Conservation (phyloP, 352 stramenopile genomes). For the Thalassiosira hispida region DNA sequence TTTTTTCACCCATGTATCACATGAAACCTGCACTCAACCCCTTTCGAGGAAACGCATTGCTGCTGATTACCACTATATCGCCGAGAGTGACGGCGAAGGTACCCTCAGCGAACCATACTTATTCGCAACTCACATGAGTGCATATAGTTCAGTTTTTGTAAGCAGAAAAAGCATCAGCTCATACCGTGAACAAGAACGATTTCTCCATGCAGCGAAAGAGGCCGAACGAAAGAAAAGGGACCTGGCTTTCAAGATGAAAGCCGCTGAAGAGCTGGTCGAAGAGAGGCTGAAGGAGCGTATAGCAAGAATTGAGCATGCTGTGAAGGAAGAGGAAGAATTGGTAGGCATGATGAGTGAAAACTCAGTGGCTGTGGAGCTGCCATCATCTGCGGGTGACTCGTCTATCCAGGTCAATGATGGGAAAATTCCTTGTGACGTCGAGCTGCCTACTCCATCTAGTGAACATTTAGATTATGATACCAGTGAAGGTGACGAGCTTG, state of each 20-base stretch:
- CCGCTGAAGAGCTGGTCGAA: slow-evolving; percentile 54
- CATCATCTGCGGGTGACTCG: not conserved
- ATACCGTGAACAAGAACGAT: slow-evolving; percentile 54
- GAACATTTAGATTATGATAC: not conserved
- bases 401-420: not conserved
- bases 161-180: slow-evolving; percentile 56
- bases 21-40: slow-evolving; percentile 45
- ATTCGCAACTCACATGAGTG: slow-evolving; percentile 59
- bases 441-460: slow-evolving; percentile 6
- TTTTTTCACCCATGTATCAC: slow-evolving; percentile 36
- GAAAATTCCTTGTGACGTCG: slow-evolving; percentile 33
- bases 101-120: slow-evolving; percentile 54
- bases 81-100: slow-evolving; percentile 54
- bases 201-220: slow-evolving; percentile 51
- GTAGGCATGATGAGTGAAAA: not conserved
- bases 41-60: slow-evolving; percentile 50
- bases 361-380: slow-evolving; percentile 22
- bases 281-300: slow-evolving; percentile 44
- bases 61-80: slow-evolving; percentile 67
- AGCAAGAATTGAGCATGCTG: slow-evolving; percentile 45
- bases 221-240: slow-evolving; percentile 42
- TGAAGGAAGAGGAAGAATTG: slow-evolving; percentile 18
- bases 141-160: slow-evolving; percentile 49
- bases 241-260: slow-evolving; percentile 51
- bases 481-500: slow-evolving; percentile 41